Evolutionary conservation across 2,329 filamentous ascomycete genomes (phyloP).

Genomic region (Neophaeococcomyces aloes): DNA sequence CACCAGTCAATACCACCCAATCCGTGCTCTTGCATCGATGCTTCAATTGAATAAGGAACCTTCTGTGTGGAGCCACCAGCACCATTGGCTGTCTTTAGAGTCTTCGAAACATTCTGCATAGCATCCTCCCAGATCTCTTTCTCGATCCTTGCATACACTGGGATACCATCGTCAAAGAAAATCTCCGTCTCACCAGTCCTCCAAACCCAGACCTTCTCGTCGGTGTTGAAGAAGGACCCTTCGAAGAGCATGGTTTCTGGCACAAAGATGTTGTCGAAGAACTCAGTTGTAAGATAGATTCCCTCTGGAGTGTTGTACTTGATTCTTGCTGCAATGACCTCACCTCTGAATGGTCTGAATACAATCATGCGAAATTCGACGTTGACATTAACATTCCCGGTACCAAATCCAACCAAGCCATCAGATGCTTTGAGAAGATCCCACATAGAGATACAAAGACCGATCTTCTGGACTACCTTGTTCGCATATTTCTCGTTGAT

Average conservation of each 20-base stretch:
- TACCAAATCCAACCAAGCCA: constrained; percentile 85
- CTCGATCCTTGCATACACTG: constrained; percentile 75
- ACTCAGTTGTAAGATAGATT: constrained; percentile 74
- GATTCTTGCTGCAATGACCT: constrained; percentile 80
- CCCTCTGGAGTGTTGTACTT: constrained; percentile 60
- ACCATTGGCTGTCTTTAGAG: constrained; percentile 33
- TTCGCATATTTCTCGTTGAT: constrained; percentile 97
- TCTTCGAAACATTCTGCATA: constrained; percentile 3
- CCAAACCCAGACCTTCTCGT: constrained; percentile 78
- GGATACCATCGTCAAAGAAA: constrained; percentile 83
- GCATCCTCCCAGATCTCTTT: constrained; percentile 79
- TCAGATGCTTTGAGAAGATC: constrained; percentile 84
- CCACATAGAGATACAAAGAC: constrained; percentile 86
- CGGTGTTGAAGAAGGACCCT: constrained; percentile 62
- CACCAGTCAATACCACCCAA: constrained; percentile 38
- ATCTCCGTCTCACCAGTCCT: constrained; percentile 60
- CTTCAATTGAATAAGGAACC: constrained; percentile 35
- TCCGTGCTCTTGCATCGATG: constrained; percentile 38
- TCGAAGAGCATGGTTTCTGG: constrained; percentile 63
- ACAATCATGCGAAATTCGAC: constrained; percentile 89
- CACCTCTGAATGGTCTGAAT: constrained; percentile 90
- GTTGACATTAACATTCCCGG: constrained; percentile 87
- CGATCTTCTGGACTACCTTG: constrained; percentile 88
- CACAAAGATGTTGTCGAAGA: constrained; percentile 87
- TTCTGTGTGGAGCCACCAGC: constrained; percentile 10